These are phyloP conservation scores for Rhizopus arrhizus DNA, from an alignment of 371 early-diverging fungal species.

Conservation along the genomic window DNA sequence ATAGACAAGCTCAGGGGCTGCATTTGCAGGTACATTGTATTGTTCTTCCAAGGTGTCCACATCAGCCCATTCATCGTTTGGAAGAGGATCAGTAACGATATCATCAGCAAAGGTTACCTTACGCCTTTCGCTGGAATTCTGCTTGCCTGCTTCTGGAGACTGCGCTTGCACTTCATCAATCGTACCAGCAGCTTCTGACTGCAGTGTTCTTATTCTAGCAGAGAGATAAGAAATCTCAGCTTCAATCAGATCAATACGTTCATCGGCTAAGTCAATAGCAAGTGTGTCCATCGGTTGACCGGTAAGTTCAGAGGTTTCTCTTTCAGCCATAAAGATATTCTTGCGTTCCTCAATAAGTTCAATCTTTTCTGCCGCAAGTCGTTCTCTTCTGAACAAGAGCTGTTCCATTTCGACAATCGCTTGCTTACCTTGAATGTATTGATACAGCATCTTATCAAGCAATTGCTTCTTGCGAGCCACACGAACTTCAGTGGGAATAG, in stretches of 20 bases:
- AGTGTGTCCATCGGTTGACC: slow-evolving; percentile 57
- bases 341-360: slow-evolving; percentile 75
- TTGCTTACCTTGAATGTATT: slow-evolving; percentile 55
- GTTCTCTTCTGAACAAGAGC: slow-evolving; percentile 56
- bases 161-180: slow-evolving; percentile 14
- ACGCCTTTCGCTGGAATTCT: slow-evolving; percentile 19
- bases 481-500: slow-evolving; percentile 46
- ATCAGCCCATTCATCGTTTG: slow-evolving; percentile 51
- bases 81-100: slow-evolving; percentile 37
- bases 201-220: slow-evolving; percentile 69
- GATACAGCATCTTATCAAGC: slow-evolving; percentile 63
- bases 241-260: slow-evolving; percentile 81
- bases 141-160: slow-evolving; percentile 2
- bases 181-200: slow-evolving; percentile 70
- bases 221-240: slow-evolving; percentile 80
- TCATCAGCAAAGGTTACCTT: slow-evolving; percentile 55
- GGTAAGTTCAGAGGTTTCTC: slow-evolving; percentile 53
- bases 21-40: slow-evolving; percentile 51
- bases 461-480: slow-evolving; percentile 60
- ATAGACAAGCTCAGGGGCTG: slow-evolving; percentile 64
- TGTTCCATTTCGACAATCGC: slow-evolving; percentile 57
- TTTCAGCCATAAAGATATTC: slow-evolving; percentile 65
- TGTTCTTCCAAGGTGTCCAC: slow-evolving; percentile 63
- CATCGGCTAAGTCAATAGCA: slow-evolving; percentile 73
- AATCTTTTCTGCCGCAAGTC: slow-evolving; percentile 68